These are phyloP conservation scores for Pythium grandisporangium DNA, from an alignment of 352 stramenopile genomes.

Conservation along the genomic window DNA sequence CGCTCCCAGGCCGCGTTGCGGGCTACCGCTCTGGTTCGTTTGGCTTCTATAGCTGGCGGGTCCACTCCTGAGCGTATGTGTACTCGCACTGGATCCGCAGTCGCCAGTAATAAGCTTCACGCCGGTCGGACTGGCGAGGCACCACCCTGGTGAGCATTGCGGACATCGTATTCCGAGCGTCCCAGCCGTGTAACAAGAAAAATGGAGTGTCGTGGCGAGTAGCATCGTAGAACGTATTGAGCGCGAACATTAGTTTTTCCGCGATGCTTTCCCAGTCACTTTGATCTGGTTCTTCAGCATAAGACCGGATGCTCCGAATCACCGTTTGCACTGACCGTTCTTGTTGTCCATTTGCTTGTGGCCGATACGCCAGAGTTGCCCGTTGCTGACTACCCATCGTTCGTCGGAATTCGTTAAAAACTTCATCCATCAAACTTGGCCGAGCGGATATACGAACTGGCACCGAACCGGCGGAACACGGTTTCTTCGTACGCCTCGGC, in stretches of 20 bases:
- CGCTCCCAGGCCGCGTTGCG: background rate
- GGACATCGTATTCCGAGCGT: slow-evolving; percentile 5
- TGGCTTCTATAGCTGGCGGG: background rate
- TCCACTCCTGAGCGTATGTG: background rate
- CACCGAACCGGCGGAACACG: slow-evolving; percentile 12
- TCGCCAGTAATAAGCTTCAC: background rate
- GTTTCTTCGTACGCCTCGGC: slow-evolving; percentile 8
- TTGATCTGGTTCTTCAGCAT: slow-evolving; percentile 2
- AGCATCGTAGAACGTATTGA: slow-evolving; percentile 8
- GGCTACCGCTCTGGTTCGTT: background rate
- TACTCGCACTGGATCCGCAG: background rate
- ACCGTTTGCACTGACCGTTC: slow-evolving; percentile 11
- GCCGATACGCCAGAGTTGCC: slow-evolving; percentile 3
- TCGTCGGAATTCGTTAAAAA: slow-evolving; percentile 5
- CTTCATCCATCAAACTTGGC: slow-evolving; percentile 11
- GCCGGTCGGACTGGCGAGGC: background rate
- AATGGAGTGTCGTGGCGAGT: slow-evolving; percentile 4
- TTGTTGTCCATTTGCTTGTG: slow-evolving; percentile 6
- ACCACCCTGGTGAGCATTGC: slow-evolving; percentile 1
- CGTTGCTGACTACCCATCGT: slow-evolving; percentile 7
- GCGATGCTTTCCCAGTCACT: slow-evolving; percentile 11
- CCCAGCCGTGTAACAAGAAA: slow-evolving; percentile 12
- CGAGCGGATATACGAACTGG: slow-evolving; percentile 6
- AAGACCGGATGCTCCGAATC: background rate
- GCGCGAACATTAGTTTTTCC: slow-evolving; percentile 7